Evolutionary conservation across 306 rosid species (phyloP).

Genomic region (Cucurbita argyrosperma): DNA sequence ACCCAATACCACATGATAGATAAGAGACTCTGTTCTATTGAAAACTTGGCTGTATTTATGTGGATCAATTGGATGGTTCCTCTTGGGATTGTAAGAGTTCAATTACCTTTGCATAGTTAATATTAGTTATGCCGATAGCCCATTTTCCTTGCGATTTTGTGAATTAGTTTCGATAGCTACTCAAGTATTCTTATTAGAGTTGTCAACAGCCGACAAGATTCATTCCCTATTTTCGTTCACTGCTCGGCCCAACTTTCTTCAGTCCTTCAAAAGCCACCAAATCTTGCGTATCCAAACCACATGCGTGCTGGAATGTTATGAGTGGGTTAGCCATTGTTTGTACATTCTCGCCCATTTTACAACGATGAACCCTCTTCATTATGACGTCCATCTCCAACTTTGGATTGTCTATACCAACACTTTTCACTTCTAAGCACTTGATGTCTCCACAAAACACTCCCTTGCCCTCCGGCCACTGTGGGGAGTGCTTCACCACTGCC

Average conservation of each 20-base stretch:
- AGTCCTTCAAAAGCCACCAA: constrained; percentile 43
- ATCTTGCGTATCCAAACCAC: constrained; percentile 68
- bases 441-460: constrained; percentile 26
- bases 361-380: constrained; percentile 57
- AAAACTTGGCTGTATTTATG: not conserved
- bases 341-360: constrained; percentile 97
- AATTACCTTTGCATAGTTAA: not conserved
- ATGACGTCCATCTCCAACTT: constrained; percentile 39
- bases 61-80: not conserved
- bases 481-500: constrained; percentile 5
- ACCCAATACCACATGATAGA: not conserved
- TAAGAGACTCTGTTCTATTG: not conserved
- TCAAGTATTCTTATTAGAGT: too few relatives aligned
- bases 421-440: constrained; percentile 50
- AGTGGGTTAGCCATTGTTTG: constrained; percentile 12
- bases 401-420: constrained; percentile 42
- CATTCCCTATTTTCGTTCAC: not conserved
- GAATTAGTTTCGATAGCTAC: not conserved
- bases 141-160: not conserved
- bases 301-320: constrained; percentile 60
- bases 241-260: constrained; percentile 28
- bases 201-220: too few relatives aligned
- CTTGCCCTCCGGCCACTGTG: constrained; percentile 58
- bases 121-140: not conserved
- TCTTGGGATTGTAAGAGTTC: not conserved